Base-by-base conservation (phyloP, 1,284 basidiomycete genomes). In the Ceratobasidium sp. region DNA sequence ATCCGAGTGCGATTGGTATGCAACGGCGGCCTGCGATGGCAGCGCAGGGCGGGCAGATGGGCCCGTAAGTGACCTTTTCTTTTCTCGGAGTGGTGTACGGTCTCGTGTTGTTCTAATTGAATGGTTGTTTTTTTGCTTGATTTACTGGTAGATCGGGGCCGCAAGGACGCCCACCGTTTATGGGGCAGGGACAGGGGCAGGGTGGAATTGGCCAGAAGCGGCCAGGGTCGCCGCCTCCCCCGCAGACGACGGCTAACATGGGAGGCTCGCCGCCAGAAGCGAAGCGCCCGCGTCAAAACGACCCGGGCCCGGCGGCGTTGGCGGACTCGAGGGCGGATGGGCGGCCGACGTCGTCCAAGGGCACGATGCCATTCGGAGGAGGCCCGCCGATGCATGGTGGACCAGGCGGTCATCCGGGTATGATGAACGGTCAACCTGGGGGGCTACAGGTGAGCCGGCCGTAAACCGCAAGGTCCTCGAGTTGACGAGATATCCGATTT, bases 21-120 rank as follows among this genome's bases (percentile, higher is more conserved):
- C 44, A 69, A 28, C 66, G 54, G 18, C 53, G 66, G 30, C n/a
- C 53, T 28, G 53, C 66, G 30, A 14, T 56, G 8, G 66, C 54
- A 18, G 66, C 53, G 14, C 66, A 58, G 54, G 54, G 66, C 14
- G 66, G 66, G 25, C 66, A 69, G 33, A 48, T 59, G 49, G 66
- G 66, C 36, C 66, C 66, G 66, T 69, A 59, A 69, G 66, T 67
- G 6, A n/a, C 42, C 42, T 69, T 42, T 48, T 42, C 42, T 40
- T 46, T 61, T 28, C n/a, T 61, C 42, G 7, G 38, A 38, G 3
- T 25, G n/a, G 63, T 67, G 36, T 51, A 56, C 40, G 33, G 38
- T 56, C 48, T n/a, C 5, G 40, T 38, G 21, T 3, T 49, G 40
- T 67, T 36, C 49, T 67, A 42, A 67, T 67, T 33, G 30, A 54